These are phyloP conservation scores for Gilbertella persicaria DNA, from an alignment of 371 early-diverging fungal species.

Conservation along the genomic window DNA sequence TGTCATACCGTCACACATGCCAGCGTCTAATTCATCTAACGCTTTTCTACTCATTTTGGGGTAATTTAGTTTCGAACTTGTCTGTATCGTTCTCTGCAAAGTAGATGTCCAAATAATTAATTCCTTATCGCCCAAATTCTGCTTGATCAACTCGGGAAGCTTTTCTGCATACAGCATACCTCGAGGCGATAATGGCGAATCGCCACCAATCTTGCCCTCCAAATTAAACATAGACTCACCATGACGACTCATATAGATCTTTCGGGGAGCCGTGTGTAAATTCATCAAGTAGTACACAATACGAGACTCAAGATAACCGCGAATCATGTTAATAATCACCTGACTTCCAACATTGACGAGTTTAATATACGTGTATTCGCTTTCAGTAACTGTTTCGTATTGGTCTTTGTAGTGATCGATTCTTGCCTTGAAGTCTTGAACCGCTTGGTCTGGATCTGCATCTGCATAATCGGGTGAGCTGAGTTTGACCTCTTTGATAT, in stretches of 20 bases:
- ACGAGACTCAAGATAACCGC: slow-evolving; percentile 91
- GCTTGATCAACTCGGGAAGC: slow-evolving; percentile 78
- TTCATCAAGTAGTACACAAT: slow-evolving; percentile 98
- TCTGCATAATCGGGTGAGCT: slow-evolving; percentile 91
- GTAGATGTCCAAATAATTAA: slow-evolving; percentile 96
- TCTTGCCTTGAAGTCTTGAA: slow-evolving; percentile 84
- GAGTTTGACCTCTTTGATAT: slow-evolving; percentile 92
- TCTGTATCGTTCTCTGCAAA: slow-evolving; percentile 88
- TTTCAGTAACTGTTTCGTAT: slow-evolving; percentile 85
- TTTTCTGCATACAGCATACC: slow-evolving; percentile 82
- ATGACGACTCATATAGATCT: slow-evolving; percentile 90
- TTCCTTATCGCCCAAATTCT: slow-evolving; percentile 68
- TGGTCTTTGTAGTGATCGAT: slow-evolving; percentile 87
- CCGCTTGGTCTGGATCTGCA: slow-evolving; percentile 75
- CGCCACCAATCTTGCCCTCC: slow-evolving; percentile 93
- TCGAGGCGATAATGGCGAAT: slow-evolving; percentile 84
- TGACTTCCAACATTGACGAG: slow-evolving; percentile 91
- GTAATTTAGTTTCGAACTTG: slow-evolving; percentile 74
- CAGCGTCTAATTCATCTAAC: slow-evolving; percentile 95
- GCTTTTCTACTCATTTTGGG: slow-evolving; percentile 95
- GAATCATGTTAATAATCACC: slow-evolving; percentile 83
- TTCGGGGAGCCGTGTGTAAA: slow-evolving; percentile 88
- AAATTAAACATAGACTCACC: slow-evolving; percentile 92
- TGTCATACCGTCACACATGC: slow-evolving; percentile 97
- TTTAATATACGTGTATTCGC: slow-evolving; percentile 84